These are phyloP conservation scores for Pleurotus pulmonarius DNA, from an alignment of 768 basidiomycete genomes.

Conservation along the genomic window DNA sequence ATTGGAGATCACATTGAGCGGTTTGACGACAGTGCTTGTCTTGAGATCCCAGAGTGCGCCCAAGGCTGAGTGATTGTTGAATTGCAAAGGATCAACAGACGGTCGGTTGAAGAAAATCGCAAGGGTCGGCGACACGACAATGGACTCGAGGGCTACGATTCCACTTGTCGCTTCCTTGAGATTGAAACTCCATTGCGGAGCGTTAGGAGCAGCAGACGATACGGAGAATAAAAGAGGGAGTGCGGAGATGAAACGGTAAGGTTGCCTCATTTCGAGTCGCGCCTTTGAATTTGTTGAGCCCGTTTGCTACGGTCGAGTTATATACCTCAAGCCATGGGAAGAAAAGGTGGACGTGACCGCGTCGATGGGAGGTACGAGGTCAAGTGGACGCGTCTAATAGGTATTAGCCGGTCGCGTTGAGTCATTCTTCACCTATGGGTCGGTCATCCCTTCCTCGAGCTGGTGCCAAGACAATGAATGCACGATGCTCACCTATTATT, in stretches of 20 bases:
- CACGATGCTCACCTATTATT: background rate
- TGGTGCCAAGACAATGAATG: background rate
- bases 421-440: background rate
- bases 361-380: background rate
- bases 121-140: slow-evolving; percentile 22
- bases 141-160: slow-evolving; percentile 20
- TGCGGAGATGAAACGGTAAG: background rate
- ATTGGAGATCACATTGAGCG: slow-evolving; percentile 23
- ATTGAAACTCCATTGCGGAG: slow-evolving; percentile 18
- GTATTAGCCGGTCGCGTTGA: background rate
- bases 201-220: slow-evolving; percentile 6
- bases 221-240: background rate
- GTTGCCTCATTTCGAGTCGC: background rate
- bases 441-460: background rate
- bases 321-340: no score
- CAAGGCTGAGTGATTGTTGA: slow-evolving; percentile 24
- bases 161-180: slow-evolving; percentile 21
- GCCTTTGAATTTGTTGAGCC: no score
- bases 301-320: no score
- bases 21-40: slow-evolving; percentile 13
- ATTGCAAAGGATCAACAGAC: slow-evolving; percentile 15
- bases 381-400: background rate
- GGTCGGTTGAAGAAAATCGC: slow-evolving; percentile 17
- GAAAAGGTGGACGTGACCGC: no score
- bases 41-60: slow-evolving; percentile 20